Percentiles rank a stretch among this genome's conserved stretches.
Conservation (phyloP, 768 basidiomycete species). For the Tylopilus balloui region DNA sequence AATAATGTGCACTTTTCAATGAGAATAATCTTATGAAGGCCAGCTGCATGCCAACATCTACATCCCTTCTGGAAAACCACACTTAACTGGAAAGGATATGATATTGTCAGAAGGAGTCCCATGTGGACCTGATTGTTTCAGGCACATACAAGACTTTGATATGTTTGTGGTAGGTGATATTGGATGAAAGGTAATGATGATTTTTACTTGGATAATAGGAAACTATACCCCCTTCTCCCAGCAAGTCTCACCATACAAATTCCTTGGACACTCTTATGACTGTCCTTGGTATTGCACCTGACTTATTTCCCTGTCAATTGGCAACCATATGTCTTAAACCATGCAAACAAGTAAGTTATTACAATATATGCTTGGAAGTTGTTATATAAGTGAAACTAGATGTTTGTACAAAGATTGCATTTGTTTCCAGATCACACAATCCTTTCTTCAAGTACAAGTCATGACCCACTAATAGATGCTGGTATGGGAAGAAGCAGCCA, state of each 20-base stretch:
- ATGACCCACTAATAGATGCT: neutral
- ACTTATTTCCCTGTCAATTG: slow-evolving; percentile 47
- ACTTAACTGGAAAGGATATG: slow-evolving; percentile 20
- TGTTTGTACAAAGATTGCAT: slow-evolving; percentile 20
- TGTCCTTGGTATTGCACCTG: slow-evolving; percentile 41
- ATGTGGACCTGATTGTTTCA: slow-evolving; percentile 33
- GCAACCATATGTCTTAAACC: slow-evolving; percentile 44
- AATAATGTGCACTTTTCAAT: neutral
- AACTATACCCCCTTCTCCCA: slow-evolving; percentile 18
- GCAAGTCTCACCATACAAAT: neutral
- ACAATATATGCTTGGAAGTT: neutral
- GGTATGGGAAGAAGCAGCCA: neutral
- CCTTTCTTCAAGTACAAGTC: neutral
- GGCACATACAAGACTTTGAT: slow-evolving; percentile 24
- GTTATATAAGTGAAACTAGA: neutral
- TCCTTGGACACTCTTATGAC: slow-evolving; percentile 28
- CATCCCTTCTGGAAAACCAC: slow-evolving; percentile 23
- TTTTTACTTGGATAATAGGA: slow-evolving; percentile 11
- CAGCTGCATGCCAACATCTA: neutral
- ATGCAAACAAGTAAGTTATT: slow-evolving; percentile 40
- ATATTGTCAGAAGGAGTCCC: slow-evolving; percentile 26
- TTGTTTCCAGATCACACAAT: slow-evolving; percentile 20
- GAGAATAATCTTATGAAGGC: neutral
- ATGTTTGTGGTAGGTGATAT: slow-evolving; percentile 15
- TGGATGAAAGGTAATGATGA: accelerated